These are phyloP conservation scores for Ascochyta pisi DNA, from an alignment of 2,329 filamentous ascomycete species.

Conservation along the genomic window DNA sequence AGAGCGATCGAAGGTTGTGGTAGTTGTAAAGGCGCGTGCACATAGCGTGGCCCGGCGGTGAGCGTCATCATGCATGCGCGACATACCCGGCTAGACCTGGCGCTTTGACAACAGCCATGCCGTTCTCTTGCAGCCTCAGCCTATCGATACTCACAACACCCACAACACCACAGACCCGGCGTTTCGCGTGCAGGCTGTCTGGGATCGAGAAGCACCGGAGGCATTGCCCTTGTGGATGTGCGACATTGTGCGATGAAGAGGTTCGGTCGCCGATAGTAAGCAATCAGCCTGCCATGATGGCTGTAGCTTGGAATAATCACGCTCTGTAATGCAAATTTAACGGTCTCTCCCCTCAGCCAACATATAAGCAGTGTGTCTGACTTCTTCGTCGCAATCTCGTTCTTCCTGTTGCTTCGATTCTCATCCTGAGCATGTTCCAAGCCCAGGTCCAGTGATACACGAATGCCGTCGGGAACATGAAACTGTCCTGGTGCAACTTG, in stretches of 20 bases:
- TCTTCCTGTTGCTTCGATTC: too few relatives aligned
- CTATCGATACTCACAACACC: constrained; percentile 4
- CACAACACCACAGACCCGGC: neutral
- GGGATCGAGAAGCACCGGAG: too few relatives aligned
- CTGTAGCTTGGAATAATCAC: too few relatives aligned
- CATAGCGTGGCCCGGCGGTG: constrained; percentile 13
- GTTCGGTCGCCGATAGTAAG: neutral
- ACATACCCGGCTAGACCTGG: constrained; percentile 2
- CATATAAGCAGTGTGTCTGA: too few relatives aligned
- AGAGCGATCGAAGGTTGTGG: constrained; percentile 2
- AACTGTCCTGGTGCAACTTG: too few relatives aligned
- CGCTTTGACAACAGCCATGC: constrained; percentile 2
- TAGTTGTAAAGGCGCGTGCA: constrained; percentile 7
- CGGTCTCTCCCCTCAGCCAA: too few relatives aligned
- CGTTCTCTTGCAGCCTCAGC: constrained; percentile 1
- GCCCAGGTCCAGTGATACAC: too few relatives aligned
- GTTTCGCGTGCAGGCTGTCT: constrained; percentile 5
- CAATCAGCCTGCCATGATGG: too few relatives aligned
- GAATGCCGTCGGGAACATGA: too few relatives aligned
- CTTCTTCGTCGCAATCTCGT: too few relatives aligned
- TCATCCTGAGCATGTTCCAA: too few relatives aligned
- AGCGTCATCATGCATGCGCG: constrained; percentile 16
- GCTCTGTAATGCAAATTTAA: too few relatives aligned
- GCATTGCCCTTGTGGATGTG: neutral
- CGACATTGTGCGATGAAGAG: neutral